Conservation (phyloP, 441 rosid species). For the Kokia cookei region DNA sequence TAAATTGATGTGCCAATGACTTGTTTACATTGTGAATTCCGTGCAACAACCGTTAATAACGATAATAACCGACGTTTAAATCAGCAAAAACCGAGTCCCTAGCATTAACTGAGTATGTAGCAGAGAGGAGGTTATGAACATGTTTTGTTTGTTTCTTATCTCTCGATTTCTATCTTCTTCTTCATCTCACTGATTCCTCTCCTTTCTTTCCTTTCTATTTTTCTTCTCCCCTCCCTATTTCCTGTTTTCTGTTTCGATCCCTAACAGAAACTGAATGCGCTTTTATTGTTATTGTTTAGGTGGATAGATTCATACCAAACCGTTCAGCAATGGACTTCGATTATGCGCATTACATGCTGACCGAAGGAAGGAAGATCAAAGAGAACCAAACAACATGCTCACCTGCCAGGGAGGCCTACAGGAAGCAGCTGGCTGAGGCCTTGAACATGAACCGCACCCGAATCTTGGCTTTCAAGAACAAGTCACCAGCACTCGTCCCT, state of each 20-base stretch:
- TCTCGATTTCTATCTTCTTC: too few relatives aligned
- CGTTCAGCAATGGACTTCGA: not conserved
- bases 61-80: not conserved
- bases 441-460: conserved; percentile 57
- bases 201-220: too few relatives aligned
- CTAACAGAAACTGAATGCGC: not conserved
- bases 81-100: not conserved
- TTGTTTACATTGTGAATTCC: not conserved
- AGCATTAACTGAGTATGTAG: too few relatives aligned
- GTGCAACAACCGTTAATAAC: not conserved
- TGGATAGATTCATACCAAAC: not conserved
- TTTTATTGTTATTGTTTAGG: not conserved
- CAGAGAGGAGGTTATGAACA: too few relatives aligned
- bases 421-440: conserved; percentile 57
- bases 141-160: too few relatives aligned
- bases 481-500: conserved; percentile 35
- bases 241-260: too few relatives aligned
- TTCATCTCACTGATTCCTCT: too few relatives aligned
- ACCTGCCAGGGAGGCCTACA: conserved; percentile 58
- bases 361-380: not conserved
- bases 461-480: conserved; percentile 64
- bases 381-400: conserved; percentile 35
- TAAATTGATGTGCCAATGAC: not conserved
- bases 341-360: not conserved
- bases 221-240: too few relatives aligned